Evolutionary conservation across 495 filamentous ascomycete species (phyloP).

Genomic region (Xylaria venustula): DNA sequence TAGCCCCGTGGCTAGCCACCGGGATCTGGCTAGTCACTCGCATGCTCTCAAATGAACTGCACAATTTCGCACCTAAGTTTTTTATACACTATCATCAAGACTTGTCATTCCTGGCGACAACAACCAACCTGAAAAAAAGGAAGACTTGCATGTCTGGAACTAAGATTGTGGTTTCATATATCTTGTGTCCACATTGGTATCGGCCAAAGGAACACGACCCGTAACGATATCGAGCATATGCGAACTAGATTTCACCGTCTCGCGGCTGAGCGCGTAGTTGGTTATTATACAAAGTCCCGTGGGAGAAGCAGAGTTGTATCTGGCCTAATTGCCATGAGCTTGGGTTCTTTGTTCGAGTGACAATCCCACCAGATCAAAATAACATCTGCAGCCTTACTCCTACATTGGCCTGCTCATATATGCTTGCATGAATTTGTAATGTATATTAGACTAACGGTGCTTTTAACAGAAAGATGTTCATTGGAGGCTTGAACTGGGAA

Average conservation of each 20-base stretch:
- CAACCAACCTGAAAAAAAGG: background rate
- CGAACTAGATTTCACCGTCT: constrained; percentile 3
- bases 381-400: background rate
- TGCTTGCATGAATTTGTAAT: constrained; percentile 8
- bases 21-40: constrained; percentile 20
- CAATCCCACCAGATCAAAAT: constrained; percentile 6
- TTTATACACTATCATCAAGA: background rate
- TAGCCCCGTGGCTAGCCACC: constrained; percentile 23
- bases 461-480: constrained; percentile 90
- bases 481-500: constrained; percentile 98
- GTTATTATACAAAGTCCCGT: constrained; percentile 12
- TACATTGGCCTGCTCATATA: background rate
- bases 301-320: background rate
- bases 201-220: background rate
- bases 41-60: constrained; percentile 21
- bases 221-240: constrained; percentile 5
- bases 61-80: constrained; percentile 10
- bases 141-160: constrained; percentile 3
- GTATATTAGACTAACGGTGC: constrained; percentile 30
- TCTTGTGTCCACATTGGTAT: background rate
- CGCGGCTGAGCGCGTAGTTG: constrained; percentile 20
- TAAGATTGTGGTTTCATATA: constrained; percentile 18
- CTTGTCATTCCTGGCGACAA: constrained; percentile 4
- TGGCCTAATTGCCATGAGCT: constrained; percentile 10
- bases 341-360: constrained; percentile 20